A percentile compares a stretch with the other conserved stretches of the same genome.
Evolutionary conservation across 2,329 filamentous ascomycete species (phyloP).

Genomic region (Sphaerulina vaccinii): DNA sequence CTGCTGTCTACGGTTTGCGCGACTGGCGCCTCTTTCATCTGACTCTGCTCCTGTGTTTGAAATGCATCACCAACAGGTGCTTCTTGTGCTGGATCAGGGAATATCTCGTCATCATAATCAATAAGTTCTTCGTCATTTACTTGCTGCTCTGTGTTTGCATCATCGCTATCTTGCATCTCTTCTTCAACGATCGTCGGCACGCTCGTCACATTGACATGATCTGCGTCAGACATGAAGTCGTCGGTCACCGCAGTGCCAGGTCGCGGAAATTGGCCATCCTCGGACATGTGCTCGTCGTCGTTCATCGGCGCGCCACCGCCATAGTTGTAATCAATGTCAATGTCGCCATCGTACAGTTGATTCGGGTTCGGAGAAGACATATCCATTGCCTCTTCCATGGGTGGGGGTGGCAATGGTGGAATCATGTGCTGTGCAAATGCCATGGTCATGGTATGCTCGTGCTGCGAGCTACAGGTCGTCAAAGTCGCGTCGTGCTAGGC

Average conservation of each 20-base stretch:
- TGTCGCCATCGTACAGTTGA: conserved; percentile 49
- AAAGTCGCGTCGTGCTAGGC: conserved; percentile 2
- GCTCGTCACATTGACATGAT: conserved; percentile 32
- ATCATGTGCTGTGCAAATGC: conserved; percentile 29
- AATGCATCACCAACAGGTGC: conserved; percentile 4
- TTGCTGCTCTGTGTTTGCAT: conserved; percentile 10
- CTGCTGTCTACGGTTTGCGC: conserved; percentile 5
- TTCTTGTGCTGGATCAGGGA: conserved; percentile 7
- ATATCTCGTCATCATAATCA: conserved; percentile 38
- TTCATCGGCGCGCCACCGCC: conserved; percentile 32
- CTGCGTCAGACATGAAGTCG: conserved; percentile 37
- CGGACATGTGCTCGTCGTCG: conserved; percentile 58
- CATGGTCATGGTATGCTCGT: conserved; percentile 25
- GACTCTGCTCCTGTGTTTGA: conserved; percentile 5
- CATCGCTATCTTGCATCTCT: conserved; percentile 34
- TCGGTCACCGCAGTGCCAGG: conserved; percentile 37
- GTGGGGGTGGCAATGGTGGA: too few species aligned
- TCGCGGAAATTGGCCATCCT: conserved; percentile 50
- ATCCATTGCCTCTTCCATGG: conserved; percentile 55
- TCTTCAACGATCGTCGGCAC: conserved; percentile 30
- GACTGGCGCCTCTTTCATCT: not conserved
- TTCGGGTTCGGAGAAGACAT: conserved; percentile 51
- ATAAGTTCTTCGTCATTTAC: conserved; percentile 39
- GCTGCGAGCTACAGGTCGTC: conserved; percentile 11
- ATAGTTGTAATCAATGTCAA: conserved; percentile 60